phyloP scores from a whole-genome alignment of 1,139 yeast species.

The Yamadazyma sp. region DNA sequence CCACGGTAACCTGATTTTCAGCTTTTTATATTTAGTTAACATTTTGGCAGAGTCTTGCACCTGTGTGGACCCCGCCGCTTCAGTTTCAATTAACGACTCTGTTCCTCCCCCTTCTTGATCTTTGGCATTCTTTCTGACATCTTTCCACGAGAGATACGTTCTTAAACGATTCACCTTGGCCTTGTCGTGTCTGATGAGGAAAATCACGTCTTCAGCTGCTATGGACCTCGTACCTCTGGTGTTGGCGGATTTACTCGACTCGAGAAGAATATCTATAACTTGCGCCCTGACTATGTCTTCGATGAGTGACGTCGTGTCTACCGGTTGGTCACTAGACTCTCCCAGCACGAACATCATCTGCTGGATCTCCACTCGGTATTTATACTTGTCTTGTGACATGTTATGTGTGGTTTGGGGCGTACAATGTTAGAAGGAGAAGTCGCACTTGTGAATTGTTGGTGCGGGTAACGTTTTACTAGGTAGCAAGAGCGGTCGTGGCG shows the following conservation, averaged over 20 bases:
- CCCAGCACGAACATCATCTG: conserved; percentile 99
- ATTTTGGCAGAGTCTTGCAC: conserved; percentile 54
- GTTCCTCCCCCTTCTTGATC: conserved; percentile 89
- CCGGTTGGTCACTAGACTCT: conserved; percentile 90
- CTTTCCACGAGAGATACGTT: conserved; percentile 95
- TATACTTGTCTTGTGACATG: conserved; percentile 49
- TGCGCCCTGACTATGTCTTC: conserved; percentile 96
- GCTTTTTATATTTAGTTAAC: conserved; percentile 65
- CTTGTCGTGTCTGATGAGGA: conserved; percentile 86
- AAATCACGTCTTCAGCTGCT: conserved; percentile 90
- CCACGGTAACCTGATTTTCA: conserved; percentile 90
- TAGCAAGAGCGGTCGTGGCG: too few species aligned
- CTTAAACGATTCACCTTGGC: conserved; percentile 91
- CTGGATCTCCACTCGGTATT: conserved; percentile 82
- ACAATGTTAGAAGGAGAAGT: not conserved
- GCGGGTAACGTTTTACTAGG: not conserved
- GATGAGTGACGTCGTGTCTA: conserved; percentile 83
- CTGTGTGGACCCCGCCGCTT: conserved; percentile 31
- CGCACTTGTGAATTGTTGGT: not conserved
- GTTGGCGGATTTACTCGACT: conserved; percentile 77
- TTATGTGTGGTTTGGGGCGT: not conserved
- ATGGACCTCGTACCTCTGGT: conserved; percentile 81
- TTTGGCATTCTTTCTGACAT: conserved; percentile 93
- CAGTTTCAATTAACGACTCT: conserved; percentile 49
- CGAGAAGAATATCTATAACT: conserved; percentile 83